Conservation (phyloP, 1,284 basidiomycete genomes). For the Trichosporon asahii region DNA sequence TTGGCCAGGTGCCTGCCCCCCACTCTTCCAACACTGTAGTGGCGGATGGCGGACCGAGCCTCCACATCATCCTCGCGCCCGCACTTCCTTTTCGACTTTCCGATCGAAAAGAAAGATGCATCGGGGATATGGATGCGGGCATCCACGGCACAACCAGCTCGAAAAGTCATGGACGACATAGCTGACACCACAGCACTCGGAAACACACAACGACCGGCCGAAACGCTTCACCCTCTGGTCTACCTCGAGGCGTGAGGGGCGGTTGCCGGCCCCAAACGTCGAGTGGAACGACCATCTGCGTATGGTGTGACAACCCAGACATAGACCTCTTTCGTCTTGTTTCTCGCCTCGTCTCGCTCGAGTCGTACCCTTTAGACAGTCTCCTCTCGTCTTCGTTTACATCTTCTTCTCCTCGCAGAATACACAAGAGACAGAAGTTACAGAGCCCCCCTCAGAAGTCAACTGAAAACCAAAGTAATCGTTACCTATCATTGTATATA, state of each 20-base stretch:
- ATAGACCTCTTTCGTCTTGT: background rate
- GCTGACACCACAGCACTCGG: background rate
- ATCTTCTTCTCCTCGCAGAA: background rate
- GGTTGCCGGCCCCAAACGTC: constrained; percentile 14
- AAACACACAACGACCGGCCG: constrained; percentile 7
- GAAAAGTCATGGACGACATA: background rate
- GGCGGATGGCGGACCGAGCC: background rate
- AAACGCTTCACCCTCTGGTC: constrained; percentile 6
- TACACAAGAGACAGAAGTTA: background rate
- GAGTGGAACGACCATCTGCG: constrained; percentile 30
- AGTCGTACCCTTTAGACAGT: background rate
- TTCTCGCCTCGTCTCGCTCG: too few relatives aligned
- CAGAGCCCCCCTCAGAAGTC: background rate
- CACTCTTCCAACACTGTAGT: background rate
- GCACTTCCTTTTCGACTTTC: too few relatives aligned
- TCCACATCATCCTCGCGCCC: background rate
- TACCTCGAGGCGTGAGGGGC: background rate
- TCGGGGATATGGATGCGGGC: background rate
- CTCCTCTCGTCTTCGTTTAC: background rate
- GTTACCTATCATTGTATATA: background rate
- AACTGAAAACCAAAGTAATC: background rate
- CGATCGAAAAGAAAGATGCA: too few relatives aligned
- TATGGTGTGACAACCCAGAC: constrained; percentile 23
- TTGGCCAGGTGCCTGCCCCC: background rate
- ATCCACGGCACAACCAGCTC: background rate